phyloP scores from a whole-genome alignment of 257 asterid genomes.

The Ajuga chamaepitys region DNA sequence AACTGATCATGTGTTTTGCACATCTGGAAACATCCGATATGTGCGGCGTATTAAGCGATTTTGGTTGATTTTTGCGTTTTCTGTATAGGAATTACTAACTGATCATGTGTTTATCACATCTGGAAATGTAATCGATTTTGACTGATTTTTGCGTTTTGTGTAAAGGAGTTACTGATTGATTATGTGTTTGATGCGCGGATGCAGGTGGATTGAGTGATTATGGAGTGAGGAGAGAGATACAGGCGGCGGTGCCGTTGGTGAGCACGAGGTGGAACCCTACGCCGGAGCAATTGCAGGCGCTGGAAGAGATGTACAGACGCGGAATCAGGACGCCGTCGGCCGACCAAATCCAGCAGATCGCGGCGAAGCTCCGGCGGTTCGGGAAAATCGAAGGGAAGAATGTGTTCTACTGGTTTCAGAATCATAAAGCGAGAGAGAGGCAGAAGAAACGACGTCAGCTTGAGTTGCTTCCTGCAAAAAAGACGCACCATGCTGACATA shows the following conservation, averaged over 20 bases:
- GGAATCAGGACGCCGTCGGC: slow-evolving; percentile 72
- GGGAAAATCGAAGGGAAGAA: slow-evolving; percentile 82
- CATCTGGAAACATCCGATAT: too few species aligned
- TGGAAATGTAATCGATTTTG: too few species aligned
- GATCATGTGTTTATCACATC: too few species aligned
- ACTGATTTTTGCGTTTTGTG: too few species aligned
- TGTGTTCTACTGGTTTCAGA: slow-evolving; percentile 82
- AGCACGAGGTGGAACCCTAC: slow-evolving; percentile 87
- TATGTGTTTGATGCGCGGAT: too few species aligned
- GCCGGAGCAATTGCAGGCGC: slow-evolving; percentile 64
- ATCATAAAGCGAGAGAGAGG: slow-evolving; percentile 77
- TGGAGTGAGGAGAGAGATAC: slow-evolving; percentile 16
- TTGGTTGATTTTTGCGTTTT: too few species aligned
- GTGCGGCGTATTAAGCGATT: too few species aligned
- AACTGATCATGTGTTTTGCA: too few species aligned
- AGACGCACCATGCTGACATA: neutral
- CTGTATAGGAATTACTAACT: too few species aligned
- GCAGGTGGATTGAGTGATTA: slow-evolving; percentile 16
- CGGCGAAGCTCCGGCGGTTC: slow-evolving; percentile 50
- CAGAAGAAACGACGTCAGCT: slow-evolving; percentile 70
- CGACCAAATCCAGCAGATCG: slow-evolving; percentile 70
- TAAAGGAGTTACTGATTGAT: too few species aligned
- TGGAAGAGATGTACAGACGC: slow-evolving; percentile 64
- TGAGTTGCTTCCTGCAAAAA: slow-evolving; percentile 16
- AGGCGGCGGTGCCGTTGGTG: slow-evolving; percentile 19